Evolutionary conservation across 176 grass and related monocot species (phyloP).

Genomic region (Musa itinerans): DNA sequence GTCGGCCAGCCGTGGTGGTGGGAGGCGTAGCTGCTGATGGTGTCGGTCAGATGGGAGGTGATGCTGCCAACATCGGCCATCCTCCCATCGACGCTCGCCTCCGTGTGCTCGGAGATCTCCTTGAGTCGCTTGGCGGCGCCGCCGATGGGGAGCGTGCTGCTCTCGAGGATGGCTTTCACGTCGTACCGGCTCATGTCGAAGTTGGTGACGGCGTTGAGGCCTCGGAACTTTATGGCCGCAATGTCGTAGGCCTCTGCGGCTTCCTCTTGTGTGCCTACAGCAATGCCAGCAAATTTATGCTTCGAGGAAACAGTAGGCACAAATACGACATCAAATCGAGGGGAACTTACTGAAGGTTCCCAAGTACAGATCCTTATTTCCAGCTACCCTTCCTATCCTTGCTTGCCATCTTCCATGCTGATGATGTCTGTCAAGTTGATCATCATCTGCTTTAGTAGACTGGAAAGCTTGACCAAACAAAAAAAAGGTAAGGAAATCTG

Average conservation of each 20-base stretch:
- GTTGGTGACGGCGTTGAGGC: slow-evolving; percentile 74
- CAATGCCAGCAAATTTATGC: background rate
- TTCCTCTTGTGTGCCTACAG: slow-evolving; percentile 71
- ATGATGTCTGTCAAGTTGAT: slow-evolving; percentile 43
- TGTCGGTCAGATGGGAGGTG: slow-evolving; percentile 21
- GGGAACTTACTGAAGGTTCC: slow-evolving; percentile 62
- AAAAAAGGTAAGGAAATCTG: background rate
- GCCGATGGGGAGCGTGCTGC: slow-evolving; percentile 38
- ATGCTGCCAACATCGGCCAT: slow-evolving; percentile 9
- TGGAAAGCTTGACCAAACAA: background rate
- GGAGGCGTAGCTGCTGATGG: slow-evolving; percentile 21
- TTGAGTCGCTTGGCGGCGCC: slow-evolving; percentile 36
- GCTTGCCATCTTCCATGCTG: slow-evolving; percentile 87
- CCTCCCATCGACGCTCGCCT: slow-evolving; percentile 16
- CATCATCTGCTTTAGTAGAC: background rate
- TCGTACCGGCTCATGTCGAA: slow-evolving; percentile 81
- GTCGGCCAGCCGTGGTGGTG: slow-evolving; percentile 31
- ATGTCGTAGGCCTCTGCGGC: slow-evolving; percentile 82
- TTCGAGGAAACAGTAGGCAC: background rate
- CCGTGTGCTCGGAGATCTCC: slow-evolving; percentile 34
- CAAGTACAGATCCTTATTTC: slow-evolving; percentile 81
- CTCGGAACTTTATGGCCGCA: slow-evolving; percentile 68
- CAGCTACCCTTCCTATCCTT: slow-evolving; percentile 68
- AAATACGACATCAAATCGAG: background rate
- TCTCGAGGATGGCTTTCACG: slow-evolving; percentile 67